A percentile compares a stretch with the other conserved stretches of the same genome.
These are phyloP conservation scores for Discostella stelligera DNA, from an alignment of 352 stramenopile genomes.

Conservation along the genomic window DNA sequence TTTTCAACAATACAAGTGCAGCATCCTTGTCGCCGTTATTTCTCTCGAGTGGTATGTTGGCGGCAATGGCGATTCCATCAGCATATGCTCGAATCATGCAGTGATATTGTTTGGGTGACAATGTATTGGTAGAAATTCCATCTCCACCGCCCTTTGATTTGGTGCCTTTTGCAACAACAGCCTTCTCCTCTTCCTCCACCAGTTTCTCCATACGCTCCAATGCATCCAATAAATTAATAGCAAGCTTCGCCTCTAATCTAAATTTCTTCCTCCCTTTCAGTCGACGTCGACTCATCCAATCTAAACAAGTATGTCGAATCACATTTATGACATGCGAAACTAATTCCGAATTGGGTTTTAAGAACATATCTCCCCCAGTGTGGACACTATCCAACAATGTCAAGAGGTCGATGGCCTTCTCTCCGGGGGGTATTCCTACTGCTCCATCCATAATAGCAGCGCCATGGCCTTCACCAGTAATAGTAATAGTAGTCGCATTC, in stretches of 20 bases:
- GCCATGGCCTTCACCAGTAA: no score
- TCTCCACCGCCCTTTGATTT: not conserved
- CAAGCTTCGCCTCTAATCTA: constrained; percentile 13
- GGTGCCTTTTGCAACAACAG: no score
- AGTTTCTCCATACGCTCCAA: constrained; percentile 35
- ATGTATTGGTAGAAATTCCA: no score
- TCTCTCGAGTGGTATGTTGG: constrained; percentile 15
- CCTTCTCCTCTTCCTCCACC: not conserved
- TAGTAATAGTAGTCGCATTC: no score
- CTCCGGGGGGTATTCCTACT: constrained; percentile 19
- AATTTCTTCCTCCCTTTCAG: not conserved
- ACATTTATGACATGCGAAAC: constrained; percentile 25
- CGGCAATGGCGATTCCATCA: constrained; percentile 32
- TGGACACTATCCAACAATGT: constrained; percentile 30
- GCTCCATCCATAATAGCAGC: no score
- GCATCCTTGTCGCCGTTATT: not conserved
- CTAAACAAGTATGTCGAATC: constrained; percentile 25
- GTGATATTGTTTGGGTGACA: constrained; percentile 17
- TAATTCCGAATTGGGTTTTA: constrained; percentile 38
- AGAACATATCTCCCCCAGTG: constrained; percentile 32
- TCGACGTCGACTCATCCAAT: constrained; percentile 18
- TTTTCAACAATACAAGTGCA: constrained; percentile 17
- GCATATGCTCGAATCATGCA: constrained; percentile 29
- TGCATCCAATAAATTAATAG: constrained; percentile 11
- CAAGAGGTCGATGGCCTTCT: constrained; percentile 34